Conservation (phyloP, 441 rosid genomes). For the Adansonia gregorii region DNA sequence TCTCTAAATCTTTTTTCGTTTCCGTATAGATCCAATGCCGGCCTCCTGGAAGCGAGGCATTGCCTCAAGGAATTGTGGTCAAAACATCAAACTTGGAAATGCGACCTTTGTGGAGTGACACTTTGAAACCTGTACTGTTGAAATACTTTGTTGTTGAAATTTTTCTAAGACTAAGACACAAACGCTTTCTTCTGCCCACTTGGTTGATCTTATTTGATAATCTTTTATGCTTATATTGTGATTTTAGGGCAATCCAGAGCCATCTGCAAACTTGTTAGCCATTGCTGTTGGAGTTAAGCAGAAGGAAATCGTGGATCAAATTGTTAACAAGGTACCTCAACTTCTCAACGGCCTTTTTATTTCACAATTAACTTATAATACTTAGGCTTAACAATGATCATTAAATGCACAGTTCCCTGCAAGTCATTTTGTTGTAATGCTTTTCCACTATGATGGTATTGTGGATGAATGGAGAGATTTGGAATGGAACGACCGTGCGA, state of each 20-base stretch:
- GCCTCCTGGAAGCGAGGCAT: constrained; percentile 51
- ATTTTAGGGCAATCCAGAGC: constrained; percentile 47
- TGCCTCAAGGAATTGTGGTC: constrained; percentile 58
- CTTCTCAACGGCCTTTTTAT: constrained; percentile 17
- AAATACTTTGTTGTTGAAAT: neutral
- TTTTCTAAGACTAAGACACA: neutral
- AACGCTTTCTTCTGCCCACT: neutral
- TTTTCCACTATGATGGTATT: constrained; percentile 67
- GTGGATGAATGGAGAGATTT: constrained; percentile 63
- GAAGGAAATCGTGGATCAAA: constrained; percentile 54
- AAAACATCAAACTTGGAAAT: constrained; percentile 58
- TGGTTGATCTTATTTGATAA: neutral
- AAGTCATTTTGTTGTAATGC: constrained; percentile 54
- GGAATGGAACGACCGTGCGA: constrained; percentile 48
- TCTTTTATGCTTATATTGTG: neutral
- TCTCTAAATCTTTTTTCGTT: constrained; percentile 8
- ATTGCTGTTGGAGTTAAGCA: constrained; percentile 66
- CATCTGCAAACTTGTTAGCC: constrained; percentile 53
- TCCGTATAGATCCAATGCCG: constrained; percentile 36
- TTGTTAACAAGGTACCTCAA: constrained; percentile 53
- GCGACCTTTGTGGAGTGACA: constrained; percentile 58
- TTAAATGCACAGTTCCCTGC: constrained; percentile 46
- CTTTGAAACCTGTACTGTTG: constrained; percentile 36
- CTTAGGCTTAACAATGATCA: constrained; percentile 14
- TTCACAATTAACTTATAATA: neutral